Evolutionary conservation across 441 rosid species (phyloP).

Genomic region (Melastoma candidum): DNA sequence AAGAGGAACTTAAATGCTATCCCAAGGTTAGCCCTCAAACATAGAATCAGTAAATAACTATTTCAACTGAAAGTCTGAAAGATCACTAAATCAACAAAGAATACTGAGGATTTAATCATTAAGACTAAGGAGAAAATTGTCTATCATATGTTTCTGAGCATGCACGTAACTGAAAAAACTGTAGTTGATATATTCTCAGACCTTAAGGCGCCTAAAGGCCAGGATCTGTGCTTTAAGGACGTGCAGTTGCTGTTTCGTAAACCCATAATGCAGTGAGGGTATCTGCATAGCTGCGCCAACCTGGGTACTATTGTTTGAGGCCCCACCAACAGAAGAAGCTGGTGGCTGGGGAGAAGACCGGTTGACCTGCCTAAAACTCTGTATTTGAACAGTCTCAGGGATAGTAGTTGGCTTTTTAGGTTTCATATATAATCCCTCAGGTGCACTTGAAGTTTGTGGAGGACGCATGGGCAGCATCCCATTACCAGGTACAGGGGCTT

Average conservation of each 20-base stretch:
- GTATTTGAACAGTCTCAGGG: conserved; percentile 54
- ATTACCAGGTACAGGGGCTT: conserved; percentile 43
- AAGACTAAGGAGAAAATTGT: not conserved
- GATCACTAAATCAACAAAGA: too few relatives aligned
- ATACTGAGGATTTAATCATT: too few relatives aligned
- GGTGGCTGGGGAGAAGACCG: conserved; percentile 47
- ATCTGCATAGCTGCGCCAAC: conserved; percentile 49
- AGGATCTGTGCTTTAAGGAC: conserved; percentile 98
- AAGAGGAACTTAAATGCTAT: too few relatives aligned
- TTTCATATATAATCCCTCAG: conserved; percentile 45
- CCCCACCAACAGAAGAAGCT: conserved; percentile 46
- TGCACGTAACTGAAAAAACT: not conserved
- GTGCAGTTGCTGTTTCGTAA: conserved; percentile 93
- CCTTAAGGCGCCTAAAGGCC: conserved; percentile 97
- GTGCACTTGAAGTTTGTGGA: conserved; percentile 26
- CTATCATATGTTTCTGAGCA: not conserved
- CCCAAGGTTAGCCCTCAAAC: too few relatives aligned
- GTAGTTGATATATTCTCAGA: conserved; percentile 20
- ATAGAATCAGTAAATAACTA: too few relatives aligned
- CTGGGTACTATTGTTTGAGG: conserved; percentile 31
- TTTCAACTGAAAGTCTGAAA: too few relatives aligned
- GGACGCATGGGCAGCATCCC: conserved; percentile 22
- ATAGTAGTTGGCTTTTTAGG: conserved; percentile 37
- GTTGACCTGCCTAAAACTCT: conserved; percentile 56
- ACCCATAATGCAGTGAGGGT: conserved; percentile 51